These are phyloP conservation scores for Macrolepiota fuliginosa DNA, from an alignment of 768 basidiomycete genomes.

Conservation along the genomic window DNA sequence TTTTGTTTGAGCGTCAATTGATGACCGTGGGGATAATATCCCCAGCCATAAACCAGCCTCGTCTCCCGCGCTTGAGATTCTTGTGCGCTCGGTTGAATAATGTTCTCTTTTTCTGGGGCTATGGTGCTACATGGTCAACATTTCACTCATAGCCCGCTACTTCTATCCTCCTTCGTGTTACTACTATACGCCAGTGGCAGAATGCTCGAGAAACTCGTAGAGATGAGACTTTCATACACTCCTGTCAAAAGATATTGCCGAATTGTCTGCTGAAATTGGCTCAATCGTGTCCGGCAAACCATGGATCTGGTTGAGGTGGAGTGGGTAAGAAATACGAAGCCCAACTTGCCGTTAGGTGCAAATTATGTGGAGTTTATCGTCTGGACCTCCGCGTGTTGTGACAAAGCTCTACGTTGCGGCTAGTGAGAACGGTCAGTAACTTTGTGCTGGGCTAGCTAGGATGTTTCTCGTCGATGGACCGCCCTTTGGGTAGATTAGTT, in stretches of 20 bases:
- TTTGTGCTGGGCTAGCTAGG: background rate
- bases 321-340: background rate
- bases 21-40: background rate
- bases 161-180: no score
- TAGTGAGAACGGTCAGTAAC: background rate
- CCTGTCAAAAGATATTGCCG: background rate
- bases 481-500: background rate
- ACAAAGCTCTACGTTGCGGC: background rate
- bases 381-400: background rate
- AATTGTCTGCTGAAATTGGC: background rate
- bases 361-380: background rate
- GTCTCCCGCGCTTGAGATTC: background rate
- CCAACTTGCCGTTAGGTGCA: background rate
- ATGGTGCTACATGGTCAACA: no score
- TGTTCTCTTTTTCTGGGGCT: background rate
- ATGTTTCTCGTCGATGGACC: background rate
- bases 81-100: background rate
- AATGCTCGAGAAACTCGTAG: no score
- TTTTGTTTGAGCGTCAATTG: background rate
- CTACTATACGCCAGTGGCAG: no score
- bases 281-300: background rate
- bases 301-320: background rate
- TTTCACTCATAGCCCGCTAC: no score
- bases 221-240: background rate
- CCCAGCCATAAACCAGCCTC: background rate